These are phyloP conservation scores for Scheffersomyces titani DNA, from an alignment of 1,139 yeast genomes.

Conservation along the genomic window DNA sequence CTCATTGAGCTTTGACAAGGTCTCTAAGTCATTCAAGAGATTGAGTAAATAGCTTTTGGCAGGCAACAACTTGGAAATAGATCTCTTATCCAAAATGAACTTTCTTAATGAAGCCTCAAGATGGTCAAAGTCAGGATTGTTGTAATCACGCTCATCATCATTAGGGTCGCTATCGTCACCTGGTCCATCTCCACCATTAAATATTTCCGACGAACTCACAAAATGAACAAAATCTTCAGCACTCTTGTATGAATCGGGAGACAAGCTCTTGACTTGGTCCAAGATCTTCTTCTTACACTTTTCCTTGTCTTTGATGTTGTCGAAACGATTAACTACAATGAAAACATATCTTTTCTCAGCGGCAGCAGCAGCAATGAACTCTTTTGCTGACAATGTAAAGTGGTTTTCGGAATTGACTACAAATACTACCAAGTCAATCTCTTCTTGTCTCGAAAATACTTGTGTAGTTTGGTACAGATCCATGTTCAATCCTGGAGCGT, in stretches of 20 bases:
- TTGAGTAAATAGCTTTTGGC: slow-evolving; percentile 83
- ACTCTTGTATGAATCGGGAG: slow-evolving; percentile 90
- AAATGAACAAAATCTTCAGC: slow-evolving; percentile 93
- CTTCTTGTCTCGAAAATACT: slow-evolving; percentile 94
- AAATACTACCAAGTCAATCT: slow-evolving; percentile 92
- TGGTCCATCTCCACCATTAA: slow-evolving; percentile 27
- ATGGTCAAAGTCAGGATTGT: slow-evolving; percentile 72
- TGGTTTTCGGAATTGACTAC: slow-evolving; percentile 97
- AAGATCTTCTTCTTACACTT: slow-evolving; percentile 75
- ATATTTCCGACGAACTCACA: slow-evolving; percentile 62
- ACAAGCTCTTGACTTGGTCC: slow-evolving; percentile 82
- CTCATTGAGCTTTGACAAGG: slow-evolving; percentile 62
- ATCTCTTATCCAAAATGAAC: slow-evolving; percentile 85
- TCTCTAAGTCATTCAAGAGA: slow-evolving; percentile 63
- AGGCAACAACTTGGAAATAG: slow-evolving; percentile 86
- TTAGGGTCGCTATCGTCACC: slow-evolving; percentile 32
- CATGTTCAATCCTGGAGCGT: slow-evolving; percentile 95
- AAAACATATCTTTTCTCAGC: slow-evolving; percentile 90
- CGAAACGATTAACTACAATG: slow-evolving; percentile 92
- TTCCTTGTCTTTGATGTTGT: slow-evolving; percentile 75
- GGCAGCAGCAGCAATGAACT: slow-evolving; percentile 88
- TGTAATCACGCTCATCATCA: slow-evolving; percentile 14
- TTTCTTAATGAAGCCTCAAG: slow-evolving; percentile 83
- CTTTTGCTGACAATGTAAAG: slow-evolving; percentile 91
- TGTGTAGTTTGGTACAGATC: slow-evolving; percentile 95